Percentiles rank a stretch among this genome's conserved stretches.
These are phyloP conservation scores for Monilinia polystroma DNA, from an alignment of 2,329 filamentous ascomycete genomes.

Conservation along the genomic window DNA sequence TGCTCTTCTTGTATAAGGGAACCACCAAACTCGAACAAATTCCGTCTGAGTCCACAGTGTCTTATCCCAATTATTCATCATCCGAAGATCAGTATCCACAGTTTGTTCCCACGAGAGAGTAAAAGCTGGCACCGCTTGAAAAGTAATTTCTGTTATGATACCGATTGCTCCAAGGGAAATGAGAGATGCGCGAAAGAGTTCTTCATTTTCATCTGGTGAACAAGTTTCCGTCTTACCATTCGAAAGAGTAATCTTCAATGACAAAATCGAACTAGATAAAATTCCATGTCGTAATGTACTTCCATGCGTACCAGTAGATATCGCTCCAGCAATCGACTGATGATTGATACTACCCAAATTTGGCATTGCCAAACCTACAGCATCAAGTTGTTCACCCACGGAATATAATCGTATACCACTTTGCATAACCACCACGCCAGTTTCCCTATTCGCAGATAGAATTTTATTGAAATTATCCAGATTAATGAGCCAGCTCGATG, in stretches of 20 bases:
- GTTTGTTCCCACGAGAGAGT: conserved; percentile 86
- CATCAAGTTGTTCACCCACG: conserved; percentile 71
- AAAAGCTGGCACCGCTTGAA: conserved; percentile 76
- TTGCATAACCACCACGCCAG: conserved; percentile 71
- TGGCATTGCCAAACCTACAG: conserved; percentile 77
- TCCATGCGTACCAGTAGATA: conserved; percentile 90
- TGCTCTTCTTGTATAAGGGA: conserved; percentile 84
- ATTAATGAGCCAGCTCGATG: conserved; percentile 91
- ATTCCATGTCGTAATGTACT: conserved; percentile 82
- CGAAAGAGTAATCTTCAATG: conserved; percentile 76
- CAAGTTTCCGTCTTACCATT: conserved; percentile 74
- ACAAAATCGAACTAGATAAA: conserved; percentile 73
- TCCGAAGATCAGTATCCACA: conserved; percentile 65
- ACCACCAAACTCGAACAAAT: conserved; percentile 96
- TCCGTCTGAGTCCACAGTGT: conserved; percentile 81
- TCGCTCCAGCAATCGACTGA: conserved; percentile 89
- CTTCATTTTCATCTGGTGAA: conserved; percentile 62
- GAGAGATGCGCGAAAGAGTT: conserved; percentile 85
- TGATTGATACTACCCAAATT: conserved; percentile 94
- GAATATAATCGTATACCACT: conserved; percentile 82
- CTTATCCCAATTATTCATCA: conserved; percentile 70
- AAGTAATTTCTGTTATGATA: conserved; percentile 85
- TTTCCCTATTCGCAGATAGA: conserved; percentile 65
- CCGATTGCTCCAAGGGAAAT: conserved; percentile 87
- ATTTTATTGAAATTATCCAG: conserved; percentile 79